Base-by-base conservation (phyloP, 1,139 yeast species). In the Blastobotrys niveus region DNA sequence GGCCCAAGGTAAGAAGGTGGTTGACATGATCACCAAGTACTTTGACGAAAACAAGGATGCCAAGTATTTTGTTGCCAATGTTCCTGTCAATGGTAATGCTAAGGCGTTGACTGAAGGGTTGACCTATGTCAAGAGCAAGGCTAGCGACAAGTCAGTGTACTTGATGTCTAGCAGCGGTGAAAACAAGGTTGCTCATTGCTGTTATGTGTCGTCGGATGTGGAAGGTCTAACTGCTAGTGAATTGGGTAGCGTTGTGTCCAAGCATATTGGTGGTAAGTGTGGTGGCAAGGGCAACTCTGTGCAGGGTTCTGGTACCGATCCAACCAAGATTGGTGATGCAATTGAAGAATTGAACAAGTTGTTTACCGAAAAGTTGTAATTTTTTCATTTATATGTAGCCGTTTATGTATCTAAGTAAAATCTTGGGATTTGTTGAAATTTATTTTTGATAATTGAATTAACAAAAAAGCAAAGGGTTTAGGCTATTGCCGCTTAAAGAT, bases 231-330 rank as follows among this genome's bases (percentile, higher is more conserved):
- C 80, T 55, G 96, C 96, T 32, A 70, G 77, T 51, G 88, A 77
- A 26, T 74, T 88, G 55, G 95, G 94, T 31, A 69, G 73, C 46
- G 70, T 75, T 47, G 97, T 85, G 38, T 71, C 89, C 40, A 68
- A 71, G 44, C 72, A 74, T 58, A 79, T 93, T 57, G 99, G 98
- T 54, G 99, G 99, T 66, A 86, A 84, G 65, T 94, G 96, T 48
- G 99, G 99, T 68, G 99, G 99, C 65, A 91, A 87, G 68, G 97
- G 96, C 51, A 86, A 88, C 56, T 80, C 89, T 49, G 87, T 88
- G 54, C 98, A 91, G 71, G 99, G 99, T 65, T 83, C 88, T 80
- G 98, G 98, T 59, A 87, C 82, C 57, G 84, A 86, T 51, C 76
- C 80, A 33, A 73, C 69, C 35, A 86, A 85, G 53, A 73, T 88